Evolutionary conservation across 495 filamentous ascomycete genomes (phyloP).

Genomic region (Bathelium albidoporum): DNA sequence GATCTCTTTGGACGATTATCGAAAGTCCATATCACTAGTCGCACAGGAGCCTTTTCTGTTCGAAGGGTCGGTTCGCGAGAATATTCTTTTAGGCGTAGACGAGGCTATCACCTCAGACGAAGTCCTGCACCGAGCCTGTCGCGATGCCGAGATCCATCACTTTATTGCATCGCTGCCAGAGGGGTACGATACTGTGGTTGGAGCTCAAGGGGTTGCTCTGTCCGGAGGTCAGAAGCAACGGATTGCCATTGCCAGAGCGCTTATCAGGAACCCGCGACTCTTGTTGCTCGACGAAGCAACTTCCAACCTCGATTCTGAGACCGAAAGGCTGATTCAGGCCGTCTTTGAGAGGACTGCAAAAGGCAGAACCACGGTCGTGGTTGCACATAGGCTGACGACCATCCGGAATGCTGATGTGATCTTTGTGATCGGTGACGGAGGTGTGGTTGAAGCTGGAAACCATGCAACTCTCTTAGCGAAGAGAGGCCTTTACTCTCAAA

Average conservation of each 20-base stretch:
- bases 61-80: conserved; percentile 8
- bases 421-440: conserved; percentile 41
- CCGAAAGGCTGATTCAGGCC: conserved; percentile 41
- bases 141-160: conserved; percentile 46
- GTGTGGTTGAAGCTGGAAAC: conserved; percentile 39
- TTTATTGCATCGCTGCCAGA: conserved; percentile 39
- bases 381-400: conserved; percentile 51
- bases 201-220: conserved; percentile 54
- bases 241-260: conserved; percentile 77
- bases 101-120: not conserved
- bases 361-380: conserved; percentile 33
- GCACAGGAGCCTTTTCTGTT: conserved; percentile 9
- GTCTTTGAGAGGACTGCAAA: conserved; percentile 25
- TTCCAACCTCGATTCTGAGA: conserved; percentile 39
- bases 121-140: conserved; percentile 31
- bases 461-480: conserved; percentile 36
- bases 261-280: conserved; percentile 52
- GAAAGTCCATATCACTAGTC: conserved; percentile 6
- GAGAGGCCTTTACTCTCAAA: conserved; percentile 54
- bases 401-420: conserved; percentile 44
- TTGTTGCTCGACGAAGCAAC: conserved; percentile 41
- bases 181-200: not conserved
- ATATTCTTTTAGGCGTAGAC: conserved; percentile 4
- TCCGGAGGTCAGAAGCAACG: conserved; percentile 84
- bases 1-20: conserved; percentile 2